Conservation (phyloP, 2,329 filamentous ascomycete species). For the Acrodontium crateriforme region DNA sequence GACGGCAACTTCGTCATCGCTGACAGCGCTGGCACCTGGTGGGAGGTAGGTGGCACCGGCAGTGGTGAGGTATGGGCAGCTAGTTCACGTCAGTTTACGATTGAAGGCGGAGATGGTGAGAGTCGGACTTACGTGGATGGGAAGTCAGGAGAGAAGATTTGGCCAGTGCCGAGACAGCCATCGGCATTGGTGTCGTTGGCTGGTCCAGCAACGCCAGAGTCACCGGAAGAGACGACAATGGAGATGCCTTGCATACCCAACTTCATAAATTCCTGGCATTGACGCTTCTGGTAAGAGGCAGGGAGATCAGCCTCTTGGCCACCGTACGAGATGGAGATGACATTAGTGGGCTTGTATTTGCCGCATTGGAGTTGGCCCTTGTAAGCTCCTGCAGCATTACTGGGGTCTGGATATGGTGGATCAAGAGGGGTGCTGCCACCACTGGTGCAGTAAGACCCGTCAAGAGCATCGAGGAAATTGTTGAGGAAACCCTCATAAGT, state of each 20-base stretch:
- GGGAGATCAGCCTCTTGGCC: constrained; percentile 41
- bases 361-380: constrained; percentile 32
- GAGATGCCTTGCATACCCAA: constrained; percentile 34
- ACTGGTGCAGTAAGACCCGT: constrained; percentile 40
- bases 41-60: constrained; percentile 30
- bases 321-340: constrained; percentile 44
- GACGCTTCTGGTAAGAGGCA: constrained; percentile 34
- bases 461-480: constrained; percentile 36
- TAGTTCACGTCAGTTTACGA: too few relatives aligned
- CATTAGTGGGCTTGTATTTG: constrained; percentile 38
- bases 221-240: constrained; percentile 32
- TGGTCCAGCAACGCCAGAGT: constrained; percentile 28
- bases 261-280: constrained; percentile 30
- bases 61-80: constrained; percentile 25
- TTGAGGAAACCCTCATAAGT: constrained; percentile 24
- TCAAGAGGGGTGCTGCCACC: constrained; percentile 36
- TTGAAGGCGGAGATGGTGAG: constrained; percentile 16
- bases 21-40: constrained; percentile 14
- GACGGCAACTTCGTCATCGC: constrained; percentile 25
- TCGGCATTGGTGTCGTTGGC: constrained; percentile 19
- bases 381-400: constrained; percentile 35
- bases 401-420: constrained; percentile 36
- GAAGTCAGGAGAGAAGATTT: constrained; percentile 30
- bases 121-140: constrained; percentile 19
- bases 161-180: constrained; percentile 24